phyloP scores from a whole-genome alignment of 768 basidiomycete genomes.

The Macrocybe gigantea region DNA sequence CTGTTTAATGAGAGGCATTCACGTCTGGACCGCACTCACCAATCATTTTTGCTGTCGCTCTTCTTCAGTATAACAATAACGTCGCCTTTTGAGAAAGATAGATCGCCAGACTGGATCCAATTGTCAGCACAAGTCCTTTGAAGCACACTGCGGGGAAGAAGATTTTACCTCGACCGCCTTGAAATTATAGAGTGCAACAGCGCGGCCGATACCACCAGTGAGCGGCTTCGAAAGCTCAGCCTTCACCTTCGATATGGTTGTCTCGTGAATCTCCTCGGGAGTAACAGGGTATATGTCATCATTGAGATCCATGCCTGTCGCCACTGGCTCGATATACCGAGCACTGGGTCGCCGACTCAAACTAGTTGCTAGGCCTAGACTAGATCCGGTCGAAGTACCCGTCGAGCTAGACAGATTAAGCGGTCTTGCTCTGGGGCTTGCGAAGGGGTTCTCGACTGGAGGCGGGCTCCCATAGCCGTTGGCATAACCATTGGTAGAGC shows the following conservation, averaged over 20 bases:
- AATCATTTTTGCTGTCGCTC: constrained; percentile 69
- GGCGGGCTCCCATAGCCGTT: constrained; percentile 5
- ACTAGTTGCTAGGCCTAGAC: too few species aligned
- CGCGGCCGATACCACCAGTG: constrained; percentile 60
- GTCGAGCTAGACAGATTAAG: too few species aligned
- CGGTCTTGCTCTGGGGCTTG: too few species aligned
- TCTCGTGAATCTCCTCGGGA: constrained; percentile 8
- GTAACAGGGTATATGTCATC: not conserved
- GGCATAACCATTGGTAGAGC: constrained; percentile 17
- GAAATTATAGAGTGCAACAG: constrained; percentile 72
- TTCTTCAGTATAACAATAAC: constrained; percentile 64
- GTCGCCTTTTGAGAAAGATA: constrained; percentile 74
- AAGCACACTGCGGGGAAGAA: not conserved
- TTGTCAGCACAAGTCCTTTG: constrained; percentile 5
- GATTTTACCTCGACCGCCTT: constrained; percentile 59
- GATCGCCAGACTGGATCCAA: constrained; percentile 51
- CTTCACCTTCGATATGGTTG: constrained; percentile 37
- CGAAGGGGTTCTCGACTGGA: not conserved
- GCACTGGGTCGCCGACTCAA: too few species aligned
- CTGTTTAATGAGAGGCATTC: not conserved
- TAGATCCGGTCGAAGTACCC: too few species aligned
- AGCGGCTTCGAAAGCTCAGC: constrained; percentile 44
- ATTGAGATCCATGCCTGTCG: too few species aligned
- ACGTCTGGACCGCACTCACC: constrained; percentile 34
- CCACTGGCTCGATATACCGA: too few species aligned